These are phyloP conservation scores for Penicillium sp. DNA, from an alignment of 2,329 filamentous ascomycete species.

Conservation along the genomic window DNA sequence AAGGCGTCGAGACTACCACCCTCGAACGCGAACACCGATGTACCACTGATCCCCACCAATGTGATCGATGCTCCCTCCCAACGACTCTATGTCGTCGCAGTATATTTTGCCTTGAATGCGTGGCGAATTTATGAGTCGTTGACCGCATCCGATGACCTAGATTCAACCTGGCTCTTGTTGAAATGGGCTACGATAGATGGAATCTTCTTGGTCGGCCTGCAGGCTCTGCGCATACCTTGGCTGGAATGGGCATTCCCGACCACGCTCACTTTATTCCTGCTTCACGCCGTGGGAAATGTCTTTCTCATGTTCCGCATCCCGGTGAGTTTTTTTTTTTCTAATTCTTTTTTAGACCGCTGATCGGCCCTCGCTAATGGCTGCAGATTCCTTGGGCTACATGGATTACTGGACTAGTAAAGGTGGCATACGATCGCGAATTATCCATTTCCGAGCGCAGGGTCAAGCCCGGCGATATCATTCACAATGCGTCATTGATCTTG, in stretches of 20 bases:
- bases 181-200: constrained; percentile 91
- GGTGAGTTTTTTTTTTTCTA: constrained; percentile 42
- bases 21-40: constrained; percentile 16
- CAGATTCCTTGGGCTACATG: constrained; percentile 66
- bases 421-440: constrained; percentile 84
- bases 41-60: constrained; percentile 68
- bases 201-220: constrained; percentile 75
- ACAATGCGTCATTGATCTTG: constrained; percentile 87
- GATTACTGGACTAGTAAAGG: constrained; percentile 63
- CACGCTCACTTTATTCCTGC: constrained; percentile 60
- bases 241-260: constrained; percentile 76
- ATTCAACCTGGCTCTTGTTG: constrained; percentile 81
- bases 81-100: constrained; percentile 71
- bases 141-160: constrained; percentile 67
- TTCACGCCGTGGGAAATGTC: constrained; percentile 65
- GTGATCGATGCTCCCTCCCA: constrained; percentile 85
- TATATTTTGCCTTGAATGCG: constrained; percentile 66
- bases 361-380: neutral
- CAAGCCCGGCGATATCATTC: constrained; percentile 74
- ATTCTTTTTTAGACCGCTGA: neutral
- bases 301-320: constrained; percentile 90
- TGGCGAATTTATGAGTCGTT: constrained; percentile 86
- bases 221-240: constrained; percentile 87
- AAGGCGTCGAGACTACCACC: constrained; percentile 13
- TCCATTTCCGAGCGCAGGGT: constrained; percentile 90